Evolutionary conservation across 2,329 filamentous ascomycete species (phyloP).

Genomic region (Colletotrichum endophyticum): DNA sequence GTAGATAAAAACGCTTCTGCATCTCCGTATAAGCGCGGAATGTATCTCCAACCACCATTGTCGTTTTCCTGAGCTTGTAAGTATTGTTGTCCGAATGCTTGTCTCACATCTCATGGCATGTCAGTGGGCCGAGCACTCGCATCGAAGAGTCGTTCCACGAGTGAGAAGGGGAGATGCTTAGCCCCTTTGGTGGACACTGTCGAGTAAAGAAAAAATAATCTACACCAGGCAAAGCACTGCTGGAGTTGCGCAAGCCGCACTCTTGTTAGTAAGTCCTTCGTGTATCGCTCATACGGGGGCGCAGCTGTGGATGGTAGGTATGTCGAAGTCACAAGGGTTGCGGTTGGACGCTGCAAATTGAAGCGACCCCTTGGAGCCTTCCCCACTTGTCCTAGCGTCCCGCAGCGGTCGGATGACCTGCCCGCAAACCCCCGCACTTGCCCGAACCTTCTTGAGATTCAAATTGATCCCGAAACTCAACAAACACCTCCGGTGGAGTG

Average conservation of each 20-base stretch:
- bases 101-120: not conserved
- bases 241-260: not conserved
- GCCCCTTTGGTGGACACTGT: not conserved
- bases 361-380: not conserved
- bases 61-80: not conserved
- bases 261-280: not conserved
- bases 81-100: not conserved
- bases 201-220: not conserved
- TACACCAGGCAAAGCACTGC: not conserved
- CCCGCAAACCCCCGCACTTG: not conserved
- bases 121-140: not conserved
- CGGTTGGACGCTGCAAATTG: not conserved
- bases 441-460: not conserved
- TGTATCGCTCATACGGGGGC: not conserved
- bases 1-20: not conserved
- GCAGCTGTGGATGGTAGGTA: not conserved
- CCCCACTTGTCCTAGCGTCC: not conserved
- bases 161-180: not conserved
- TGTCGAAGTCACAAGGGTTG: not conserved
- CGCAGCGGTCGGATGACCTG: not conserved
- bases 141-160: not conserved
- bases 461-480: fast-evolving
- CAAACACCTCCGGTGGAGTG: not conserved
- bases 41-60: not conserved
- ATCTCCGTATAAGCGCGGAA: not conserved